A percentile compares a stretch with the other conserved stretches of the same genome.
Evolutionary conservation across 805 yeast species (phyloP).

Genomic region (Monosporozyma solicola): DNA sequence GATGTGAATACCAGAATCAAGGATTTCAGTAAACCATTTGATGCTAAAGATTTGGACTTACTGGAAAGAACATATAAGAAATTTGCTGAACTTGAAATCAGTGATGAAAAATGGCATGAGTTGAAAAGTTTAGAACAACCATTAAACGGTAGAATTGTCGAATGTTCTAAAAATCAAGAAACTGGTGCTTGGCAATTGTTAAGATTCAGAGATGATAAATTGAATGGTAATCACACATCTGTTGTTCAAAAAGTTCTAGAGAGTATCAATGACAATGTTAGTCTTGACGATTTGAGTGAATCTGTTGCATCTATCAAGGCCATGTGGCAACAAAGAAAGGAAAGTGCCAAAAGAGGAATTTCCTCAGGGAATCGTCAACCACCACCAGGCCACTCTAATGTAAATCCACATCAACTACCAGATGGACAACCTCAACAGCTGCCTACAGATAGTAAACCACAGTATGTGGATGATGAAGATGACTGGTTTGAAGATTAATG

Average conservation of each 20-base stretch:
- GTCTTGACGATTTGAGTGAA: constrained; percentile 61
- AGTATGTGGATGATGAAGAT: constrained; percentile 27
- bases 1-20: constrained; percentile 26
- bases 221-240: constrained; percentile 73
- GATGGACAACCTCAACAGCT: not conserved
- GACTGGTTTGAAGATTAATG: constrained; percentile 26
- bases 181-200: constrained; percentile 70
- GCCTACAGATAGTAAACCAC: constrained; percentile 13
- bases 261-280: constrained; percentile 80
- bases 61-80: constrained; percentile 45
- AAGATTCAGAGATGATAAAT: constrained; percentile 88
- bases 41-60: constrained; percentile 24
- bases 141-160: constrained; percentile 80
- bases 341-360: not conserved
- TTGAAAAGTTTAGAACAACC: constrained; percentile 68
- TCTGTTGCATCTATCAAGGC: constrained; percentile 47
- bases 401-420: constrained; percentile 1
- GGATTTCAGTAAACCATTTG: constrained; percentile 26
- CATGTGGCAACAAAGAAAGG: constrained; percentile 54
- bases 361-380: not conserved
- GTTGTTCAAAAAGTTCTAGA: constrained; percentile 76
- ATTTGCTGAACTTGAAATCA: constrained; percentile 54
- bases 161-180: constrained; percentile 59
- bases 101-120: constrained; percentile 72
- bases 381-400: constrained; percentile 2